phyloP scores from a whole-genome alignment of 176 grass and related monocot species.

The Poa pratensis region DNA sequence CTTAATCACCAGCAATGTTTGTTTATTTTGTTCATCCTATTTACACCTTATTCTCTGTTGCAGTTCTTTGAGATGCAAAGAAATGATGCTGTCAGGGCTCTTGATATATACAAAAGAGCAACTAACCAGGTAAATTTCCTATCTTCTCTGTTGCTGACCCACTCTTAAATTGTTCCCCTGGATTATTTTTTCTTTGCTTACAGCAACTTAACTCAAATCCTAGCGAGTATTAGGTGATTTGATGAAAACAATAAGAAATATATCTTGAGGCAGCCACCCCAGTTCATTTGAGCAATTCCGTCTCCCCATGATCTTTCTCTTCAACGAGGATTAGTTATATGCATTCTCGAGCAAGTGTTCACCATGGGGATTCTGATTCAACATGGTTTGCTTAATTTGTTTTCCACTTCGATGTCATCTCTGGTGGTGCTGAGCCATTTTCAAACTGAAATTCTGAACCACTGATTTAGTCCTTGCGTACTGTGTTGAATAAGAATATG shows the following conservation, averaged over 20 bases:
- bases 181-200: not conserved
- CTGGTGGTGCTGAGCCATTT: conserved; percentile 11
- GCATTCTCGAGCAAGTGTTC: conserved; percentile 27
- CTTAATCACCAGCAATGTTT: conserved; percentile 27
- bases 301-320: not conserved
- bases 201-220: not conserved
- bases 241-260: not conserved
- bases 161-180: not conserved
- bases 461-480: not conserved
- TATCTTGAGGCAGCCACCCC: not conserved
- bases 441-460: conserved; percentile 11
- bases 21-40: conserved; percentile 30
- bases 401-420: conserved; percentile 8
- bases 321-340: conserved; percentile 17
- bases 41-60: conserved; percentile 42
- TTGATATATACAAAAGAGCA: conserved; percentile 97
- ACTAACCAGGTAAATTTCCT: conserved; percentile 77
- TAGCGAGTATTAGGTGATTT: not conserved
- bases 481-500: conserved; percentile 9
- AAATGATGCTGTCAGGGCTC: conserved; percentile 89
- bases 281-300: not conserved
- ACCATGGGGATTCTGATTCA: not conserved
- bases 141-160: not conserved
- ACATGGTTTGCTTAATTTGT: not conserved
- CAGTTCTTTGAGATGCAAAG: conserved; percentile 99